These are phyloP conservation scores for Sporothrix euskadiensis DNA, from an alignment of 2,329 filamentous ascomycete genomes.

Conservation along the genomic window DNA sequence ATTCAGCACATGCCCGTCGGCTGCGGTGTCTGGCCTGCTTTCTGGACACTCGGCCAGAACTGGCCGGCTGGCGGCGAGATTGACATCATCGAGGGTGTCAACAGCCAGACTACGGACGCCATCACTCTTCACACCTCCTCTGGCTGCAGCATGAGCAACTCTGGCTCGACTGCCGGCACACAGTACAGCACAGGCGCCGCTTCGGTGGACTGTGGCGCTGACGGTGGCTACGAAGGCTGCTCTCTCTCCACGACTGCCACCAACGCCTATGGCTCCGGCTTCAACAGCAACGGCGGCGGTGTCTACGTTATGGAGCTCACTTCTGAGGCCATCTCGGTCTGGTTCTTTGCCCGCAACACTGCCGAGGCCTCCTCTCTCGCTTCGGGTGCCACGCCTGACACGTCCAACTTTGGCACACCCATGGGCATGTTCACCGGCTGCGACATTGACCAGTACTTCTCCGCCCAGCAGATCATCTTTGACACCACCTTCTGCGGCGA, in stretches of 20 bases:
- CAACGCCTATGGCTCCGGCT: slow-evolving; percentile 64
- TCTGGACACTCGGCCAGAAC: slow-evolving; percentile 65
- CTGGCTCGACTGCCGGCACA: slow-evolving; percentile 49
- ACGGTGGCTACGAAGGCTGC: slow-evolving; percentile 58
- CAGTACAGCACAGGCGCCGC: slow-evolving; percentile 47
- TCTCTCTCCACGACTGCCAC: slow-evolving; percentile 53
- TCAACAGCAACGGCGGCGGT: slow-evolving; percentile 70
- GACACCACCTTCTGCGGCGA: slow-evolving; percentile 85
- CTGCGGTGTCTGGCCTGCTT: slow-evolving; percentile 77
- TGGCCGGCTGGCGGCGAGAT: slow-evolving; percentile 75
- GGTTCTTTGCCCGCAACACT: slow-evolving; percentile 70
- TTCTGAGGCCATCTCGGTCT: slow-evolving; percentile 68
- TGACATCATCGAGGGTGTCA: slow-evolving; percentile 78
- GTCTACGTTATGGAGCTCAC: slow-evolving; percentile 80
- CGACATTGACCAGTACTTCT: slow-evolving; percentile 69
- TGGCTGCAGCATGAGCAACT: slow-evolving; percentile 59
- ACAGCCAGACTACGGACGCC: slow-evolving; percentile 58
- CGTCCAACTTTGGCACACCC: slow-evolving; percentile 68
- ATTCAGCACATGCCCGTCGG: slow-evolving; percentile 74
- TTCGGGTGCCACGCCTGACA: slow-evolving; percentile 61
- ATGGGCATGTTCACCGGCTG: slow-evolving; percentile 70
- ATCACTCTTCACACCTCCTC: slow-evolving; percentile 68
- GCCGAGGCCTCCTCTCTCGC: slow-evolving; percentile 34
- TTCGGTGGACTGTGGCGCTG: slow-evolving; percentile 31
- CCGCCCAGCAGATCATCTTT: slow-evolving; percentile 72